Evolutionary conservation across 768 basidiomycete species (phyloP).

Genomic region (Asterophora lycoperdoides): DNA sequence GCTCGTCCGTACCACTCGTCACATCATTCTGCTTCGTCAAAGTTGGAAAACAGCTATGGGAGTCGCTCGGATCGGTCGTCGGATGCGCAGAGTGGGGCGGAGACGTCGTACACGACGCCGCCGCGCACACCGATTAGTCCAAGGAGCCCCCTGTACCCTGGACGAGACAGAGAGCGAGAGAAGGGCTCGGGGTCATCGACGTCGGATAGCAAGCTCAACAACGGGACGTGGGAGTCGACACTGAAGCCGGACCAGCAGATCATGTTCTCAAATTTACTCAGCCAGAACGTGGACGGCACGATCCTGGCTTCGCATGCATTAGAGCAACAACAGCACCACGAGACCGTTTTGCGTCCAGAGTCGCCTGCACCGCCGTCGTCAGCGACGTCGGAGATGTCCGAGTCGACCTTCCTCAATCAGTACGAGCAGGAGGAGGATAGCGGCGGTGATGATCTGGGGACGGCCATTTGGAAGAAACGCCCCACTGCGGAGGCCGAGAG

Average conservation of each 20-base stretch:
- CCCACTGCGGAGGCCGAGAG: constrained; percentile 28
- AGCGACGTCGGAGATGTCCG: constrained; percentile 13
- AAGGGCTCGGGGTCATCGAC: constrained; percentile 22
- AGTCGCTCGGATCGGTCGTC: constrained; percentile 32
- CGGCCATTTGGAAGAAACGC: constrained; percentile 39
- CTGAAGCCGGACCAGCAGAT: constrained; percentile 28
- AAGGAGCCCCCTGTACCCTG: constrained; percentile 37
- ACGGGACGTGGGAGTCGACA: constrained; percentile 24
- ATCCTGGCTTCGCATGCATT: constrained; percentile 14
- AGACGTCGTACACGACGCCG: constrained; percentile 43
- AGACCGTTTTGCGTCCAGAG: constrained; percentile 1
- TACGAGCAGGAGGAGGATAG: constrained; percentile 49
- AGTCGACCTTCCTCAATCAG: constrained; percentile 12
- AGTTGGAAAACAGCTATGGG: constrained; percentile 28
- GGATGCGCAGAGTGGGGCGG: constrained; percentile 36
- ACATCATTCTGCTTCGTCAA: constrained; percentile 23
- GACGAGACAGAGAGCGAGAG: constrained; percentile 16
- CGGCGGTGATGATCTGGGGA: constrained; percentile 37
- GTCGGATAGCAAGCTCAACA: constrained; percentile 21
- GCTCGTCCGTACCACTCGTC: constrained; percentile 29
- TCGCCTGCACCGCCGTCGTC: constrained; percentile 22
- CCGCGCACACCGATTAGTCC: constrained; percentile 63
- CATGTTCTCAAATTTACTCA: constrained; percentile 22
- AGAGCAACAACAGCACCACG: background rate
- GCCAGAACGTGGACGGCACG: constrained; percentile 22